phyloP scores from a whole-genome alignment of 192 early-diverging fungal species.

The Coemansia sp. region DNA sequence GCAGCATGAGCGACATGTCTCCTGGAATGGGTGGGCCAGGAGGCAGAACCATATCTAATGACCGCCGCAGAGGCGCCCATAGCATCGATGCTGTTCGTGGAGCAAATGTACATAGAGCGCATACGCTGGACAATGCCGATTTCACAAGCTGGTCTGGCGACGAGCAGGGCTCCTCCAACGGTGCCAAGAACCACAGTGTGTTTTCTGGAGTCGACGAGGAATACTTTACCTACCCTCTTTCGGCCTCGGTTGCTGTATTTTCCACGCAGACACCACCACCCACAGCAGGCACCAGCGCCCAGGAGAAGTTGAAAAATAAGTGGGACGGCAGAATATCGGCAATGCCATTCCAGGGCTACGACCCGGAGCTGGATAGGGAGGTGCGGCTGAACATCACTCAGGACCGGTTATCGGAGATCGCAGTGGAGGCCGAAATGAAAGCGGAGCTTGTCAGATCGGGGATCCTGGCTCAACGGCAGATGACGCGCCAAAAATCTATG shows the following conservation, averaged over 20 bases:
- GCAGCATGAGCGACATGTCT: slow-evolving; percentile 14
- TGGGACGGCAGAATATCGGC: slow-evolving; percentile 51
- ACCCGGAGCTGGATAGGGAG: slow-evolving; percentile 21
- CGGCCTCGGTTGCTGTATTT: slow-evolving; percentile 6
- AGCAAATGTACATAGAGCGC: slow-evolving; percentile 21
- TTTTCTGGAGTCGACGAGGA: slow-evolving; percentile 30
- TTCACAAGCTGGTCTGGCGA: slow-evolving; percentile 1
- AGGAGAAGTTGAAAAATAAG: slow-evolving; percentile 26
- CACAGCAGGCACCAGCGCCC: not conserved
- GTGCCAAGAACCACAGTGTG: slow-evolving; percentile 29
- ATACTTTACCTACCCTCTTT: slow-evolving; percentile 3
- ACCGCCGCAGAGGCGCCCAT: slow-evolving; percentile 1
- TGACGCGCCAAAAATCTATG: slow-evolving; percentile 21
- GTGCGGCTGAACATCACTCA: slow-evolving; percentile 22
- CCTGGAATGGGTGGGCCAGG: not conserved
- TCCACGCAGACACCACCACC: not conserved
- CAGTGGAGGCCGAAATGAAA: slow-evolving; percentile 47
- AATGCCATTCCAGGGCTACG: slow-evolving; percentile 47
- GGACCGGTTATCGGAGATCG: slow-evolving; percentile 35
- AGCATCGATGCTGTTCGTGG: slow-evolving; percentile 8
- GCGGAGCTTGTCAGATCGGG: slow-evolving; percentile 49
- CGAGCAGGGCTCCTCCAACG: not conserved
- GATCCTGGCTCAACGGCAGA: slow-evolving; percentile 29
- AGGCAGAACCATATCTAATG: not conserved
- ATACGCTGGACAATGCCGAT: slow-evolving; percentile 41